A percentile compares a stretch with the other conserved stretches of the same genome.
phyloP scores from a whole-genome alignment of 148 eudicot genomes.

The Selenicereus undatus region DNA sequence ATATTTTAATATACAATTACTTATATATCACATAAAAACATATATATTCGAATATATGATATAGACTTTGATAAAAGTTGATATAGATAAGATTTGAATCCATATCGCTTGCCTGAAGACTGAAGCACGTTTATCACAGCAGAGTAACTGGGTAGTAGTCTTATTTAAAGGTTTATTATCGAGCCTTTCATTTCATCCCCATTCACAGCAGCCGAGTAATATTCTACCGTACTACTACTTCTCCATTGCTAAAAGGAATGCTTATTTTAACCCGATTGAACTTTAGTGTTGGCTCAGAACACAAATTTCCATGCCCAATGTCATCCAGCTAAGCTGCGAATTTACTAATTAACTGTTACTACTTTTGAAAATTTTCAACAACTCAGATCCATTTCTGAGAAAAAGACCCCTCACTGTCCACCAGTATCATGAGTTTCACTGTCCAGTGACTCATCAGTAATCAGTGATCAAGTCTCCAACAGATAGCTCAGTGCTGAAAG shows the following conservation, averaged over 20 bases:
- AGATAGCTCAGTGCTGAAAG: slow-evolving; percentile 14
- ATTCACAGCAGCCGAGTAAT: too few relatives aligned
- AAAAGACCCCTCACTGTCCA: background rate
- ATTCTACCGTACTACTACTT: background rate
- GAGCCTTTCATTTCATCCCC: background rate
- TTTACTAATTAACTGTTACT: background rate
- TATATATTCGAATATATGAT: too few relatives aligned
- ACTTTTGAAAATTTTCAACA: background rate
- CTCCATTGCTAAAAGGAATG: background rate
- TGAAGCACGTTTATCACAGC: background rate
- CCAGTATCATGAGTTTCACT: background rate
- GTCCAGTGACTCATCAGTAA: background rate
- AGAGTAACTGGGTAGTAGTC: background rate
- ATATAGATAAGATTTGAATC: too few relatives aligned
- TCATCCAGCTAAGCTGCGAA: background rate
- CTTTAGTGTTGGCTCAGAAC: background rate
- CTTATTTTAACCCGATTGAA: background rate
- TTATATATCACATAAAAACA: too few relatives aligned
- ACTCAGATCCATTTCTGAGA: background rate
- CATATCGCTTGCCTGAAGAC: too few relatives aligned
- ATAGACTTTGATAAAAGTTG: too few relatives aligned
- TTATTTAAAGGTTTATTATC: background rate
- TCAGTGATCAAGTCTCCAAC: background rate
- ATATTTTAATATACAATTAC: too few relatives aligned
- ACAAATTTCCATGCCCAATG: background rate